Conservation (phyloP, 1,284 basidiomycete species). For the Cutaneotrichosporon cavernicola region DNA sequence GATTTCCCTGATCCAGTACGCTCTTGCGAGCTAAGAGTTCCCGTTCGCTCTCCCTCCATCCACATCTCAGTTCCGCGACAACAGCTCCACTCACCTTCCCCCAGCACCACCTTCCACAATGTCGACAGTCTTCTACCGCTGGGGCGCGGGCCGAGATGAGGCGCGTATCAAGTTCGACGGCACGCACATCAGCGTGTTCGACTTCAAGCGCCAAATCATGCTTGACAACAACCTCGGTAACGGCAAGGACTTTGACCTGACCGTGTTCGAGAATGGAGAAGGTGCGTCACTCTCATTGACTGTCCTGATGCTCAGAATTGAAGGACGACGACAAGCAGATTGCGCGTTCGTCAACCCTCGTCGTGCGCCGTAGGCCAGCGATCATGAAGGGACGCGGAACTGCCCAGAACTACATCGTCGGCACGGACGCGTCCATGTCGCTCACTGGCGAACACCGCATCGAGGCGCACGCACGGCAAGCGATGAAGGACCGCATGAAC, state of each 20-base stretch:
- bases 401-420: constrained; percentile 77
- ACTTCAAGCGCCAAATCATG: constrained; percentile 98
- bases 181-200: constrained; percentile 97
- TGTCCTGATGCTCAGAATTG: constrained; percentile 64
- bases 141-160: constrained; percentile 92
- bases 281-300: constrained; percentile 58
- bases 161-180: constrained; percentile 96
- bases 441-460: constrained; percentile 50
- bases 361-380: constrained; percentile 86
- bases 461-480: constrained; percentile 47
- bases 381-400: constrained; percentile 79
- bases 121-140: constrained; percentile 98
- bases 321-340: constrained; percentile 89
- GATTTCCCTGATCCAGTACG: background rate
- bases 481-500: constrained; percentile 45
- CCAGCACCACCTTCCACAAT: constrained; percentile 54
- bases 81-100: background rate
- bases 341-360: constrained; percentile 88
- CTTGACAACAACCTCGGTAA: constrained; percentile 89
- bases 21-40: background rate
- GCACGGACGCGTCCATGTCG: constrained; percentile 52
- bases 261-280: constrained; percentile 76
- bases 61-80: background rate
- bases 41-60: background rate
- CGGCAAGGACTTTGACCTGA: constrained; percentile 95